Evolutionary conservation across 2,329 filamentous ascomycete genomes (phyloP), one percentile per base, ranked within the genome.

Genomic region (Fusarium foetens): DNA sequence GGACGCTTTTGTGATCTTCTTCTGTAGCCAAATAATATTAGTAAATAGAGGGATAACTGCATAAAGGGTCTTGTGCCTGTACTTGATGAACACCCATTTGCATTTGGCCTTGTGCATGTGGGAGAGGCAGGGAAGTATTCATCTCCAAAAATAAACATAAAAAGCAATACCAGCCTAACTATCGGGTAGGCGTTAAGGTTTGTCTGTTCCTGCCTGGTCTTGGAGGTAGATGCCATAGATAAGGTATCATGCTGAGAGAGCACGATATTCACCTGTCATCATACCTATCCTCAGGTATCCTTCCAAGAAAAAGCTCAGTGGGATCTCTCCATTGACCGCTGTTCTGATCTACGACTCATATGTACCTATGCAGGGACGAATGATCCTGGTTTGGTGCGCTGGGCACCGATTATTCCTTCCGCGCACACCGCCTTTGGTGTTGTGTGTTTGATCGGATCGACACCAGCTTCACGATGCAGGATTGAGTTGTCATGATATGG

Each of bases 361-460:
- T 57, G 29, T 35, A 49, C 29, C n/a, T 49, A 39, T 61, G 51
- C 69, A 66, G 55, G 45, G 41, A 55, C 46, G 55, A 72, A 72
- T 36, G 48, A 72, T 55, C 64, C 65, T 69, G 55, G 58, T 36
- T 52, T 55, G 66, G 54, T 58, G 53, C 39, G 41, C 43, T 66
- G 43, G 54, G 53, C 66, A 70, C 54, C 43, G 55, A 53, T 23
- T 52, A 31, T 67, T 35, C 36, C 43, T 68, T 64, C 25, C 41
- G 42, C 60, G 62, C 69, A 70, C 70, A 72, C 70, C 70, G 70
- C 70, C 70, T 72, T 58, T 49, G 58, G 36, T 53, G 36, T 48
- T 46, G 31, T 54, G 36, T 38, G 42, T 42, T 51, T 62, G 54
- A 51, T 67, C 60, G 42, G 57, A 58, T 72, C 69, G 55, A 66